These are phyloP conservation scores for Cyberlindnera mycetangii DNA, from an alignment of 805 yeast genomes.

Conservation along the genomic window DNA sequence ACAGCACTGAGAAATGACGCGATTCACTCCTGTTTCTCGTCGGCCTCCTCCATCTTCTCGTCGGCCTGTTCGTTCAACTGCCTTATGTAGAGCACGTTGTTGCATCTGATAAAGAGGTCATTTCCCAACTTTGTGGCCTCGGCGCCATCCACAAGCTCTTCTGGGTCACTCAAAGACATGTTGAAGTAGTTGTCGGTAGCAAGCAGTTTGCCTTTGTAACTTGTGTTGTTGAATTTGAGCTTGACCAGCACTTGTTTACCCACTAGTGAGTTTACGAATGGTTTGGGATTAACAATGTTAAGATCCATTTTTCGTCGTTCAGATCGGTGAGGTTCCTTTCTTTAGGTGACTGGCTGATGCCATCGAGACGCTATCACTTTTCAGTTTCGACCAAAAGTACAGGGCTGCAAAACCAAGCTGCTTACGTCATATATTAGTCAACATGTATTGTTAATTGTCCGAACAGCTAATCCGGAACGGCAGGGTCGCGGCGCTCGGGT, in stretches of 20 bases:
- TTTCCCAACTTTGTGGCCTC: constrained; percentile 54
- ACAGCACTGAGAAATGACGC: too few species aligned
- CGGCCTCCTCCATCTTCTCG: neutral
- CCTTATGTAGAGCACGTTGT: constrained; percentile 65
- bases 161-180: constrained; percentile 64
- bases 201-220: constrained; percentile 73
- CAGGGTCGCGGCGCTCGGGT: too few species aligned
- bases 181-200: constrained; percentile 94
- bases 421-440: too few species aligned
- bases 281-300: constrained; percentile 81
- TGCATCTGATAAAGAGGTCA: constrained; percentile 85
- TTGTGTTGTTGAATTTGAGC: constrained; percentile 87
- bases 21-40: neutral
- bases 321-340: neutral
- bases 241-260: constrained; percentile 70
- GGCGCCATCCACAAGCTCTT: constrained; percentile 48
- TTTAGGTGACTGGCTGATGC: too few species aligned
- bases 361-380: too few species aligned
- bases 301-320: constrained; percentile 22
- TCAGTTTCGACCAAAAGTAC: too few species aligned
- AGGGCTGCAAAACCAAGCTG: too few species aligned
- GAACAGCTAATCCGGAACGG: too few species aligned
- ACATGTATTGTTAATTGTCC: too few species aligned
- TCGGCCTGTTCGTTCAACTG: constrained; percentile 16
- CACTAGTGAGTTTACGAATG: constrained; percentile 77